These are phyloP conservation scores for Aspergillus melleus DNA, from an alignment of 2,329 filamentous ascomycete species.

Conservation along the genomic window DNA sequence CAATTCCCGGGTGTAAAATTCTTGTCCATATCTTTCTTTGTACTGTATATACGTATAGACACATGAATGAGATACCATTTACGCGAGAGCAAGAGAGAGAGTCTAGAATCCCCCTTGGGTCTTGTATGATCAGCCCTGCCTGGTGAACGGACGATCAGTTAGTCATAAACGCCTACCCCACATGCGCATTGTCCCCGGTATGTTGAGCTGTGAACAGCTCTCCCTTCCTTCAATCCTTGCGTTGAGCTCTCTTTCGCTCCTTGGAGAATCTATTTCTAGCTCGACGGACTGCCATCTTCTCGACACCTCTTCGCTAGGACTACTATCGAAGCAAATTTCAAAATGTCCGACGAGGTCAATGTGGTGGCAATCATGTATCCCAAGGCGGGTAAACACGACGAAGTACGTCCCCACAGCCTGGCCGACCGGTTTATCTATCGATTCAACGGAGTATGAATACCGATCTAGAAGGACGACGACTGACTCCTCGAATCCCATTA, in stretches of 20 bases:
- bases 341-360: constrained; percentile 33
- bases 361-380: constrained; percentile 30
- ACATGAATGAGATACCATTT: constrained; percentile 5
- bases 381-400: constrained; percentile 33
- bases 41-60: constrained; percentile 1
- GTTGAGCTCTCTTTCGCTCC: too few relatives aligned
- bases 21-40: neutral
- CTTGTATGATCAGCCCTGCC: neutral
- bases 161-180: neutral
- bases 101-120: neutral
- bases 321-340: neutral
- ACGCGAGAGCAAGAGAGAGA: neutral
- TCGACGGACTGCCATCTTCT: neutral
- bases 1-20: neutral
- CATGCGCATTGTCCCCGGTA: neutral
- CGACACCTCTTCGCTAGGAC: neutral
- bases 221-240: neutral
- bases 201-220: neutral
- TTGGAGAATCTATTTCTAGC: neutral
- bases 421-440: too few relatives aligned
- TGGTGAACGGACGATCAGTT: neutral
- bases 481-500: neutral
- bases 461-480: neutral
- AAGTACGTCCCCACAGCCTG: constrained; percentile 19
- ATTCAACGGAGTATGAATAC: too few relatives aligned